Percentiles rank a stretch among this genome's conserved stretches.
Evolutionary conservation across 1,284 basidiomycete species (phyloP).

Genomic region (Polyporus tsugae): DNA sequence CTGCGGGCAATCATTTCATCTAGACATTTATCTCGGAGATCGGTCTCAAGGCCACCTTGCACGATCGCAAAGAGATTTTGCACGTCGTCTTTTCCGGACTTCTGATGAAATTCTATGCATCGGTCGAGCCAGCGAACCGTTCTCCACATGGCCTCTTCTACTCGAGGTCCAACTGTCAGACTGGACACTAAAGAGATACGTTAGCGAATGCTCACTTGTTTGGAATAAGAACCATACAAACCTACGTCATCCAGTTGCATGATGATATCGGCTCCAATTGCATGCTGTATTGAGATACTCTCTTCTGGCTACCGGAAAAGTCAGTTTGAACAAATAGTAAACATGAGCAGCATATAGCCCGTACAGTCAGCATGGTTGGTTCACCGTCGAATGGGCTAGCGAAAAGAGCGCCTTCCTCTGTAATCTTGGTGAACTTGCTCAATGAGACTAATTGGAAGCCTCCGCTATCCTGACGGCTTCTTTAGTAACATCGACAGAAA

Average conservation of each 20-base stretch:
- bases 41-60: slow-evolving; percentile 80
- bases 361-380: slow-evolving; percentile 84
- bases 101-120: slow-evolving; percentile 78
- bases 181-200: slow-evolving; percentile 63
- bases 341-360: slow-evolving; percentile 22
- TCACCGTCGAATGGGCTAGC: slow-evolving; percentile 84
- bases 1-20: slow-evolving; percentile 82
- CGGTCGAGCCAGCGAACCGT: slow-evolving; percentile 88
- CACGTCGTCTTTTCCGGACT: slow-evolving; percentile 62
- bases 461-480: slow-evolving; percentile 71
- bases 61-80: slow-evolving; percentile 91
- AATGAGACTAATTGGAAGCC: slow-evolving; percentile 89
- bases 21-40: slow-evolving; percentile 76
- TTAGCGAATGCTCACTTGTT: neutral
- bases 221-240: slow-evolving; percentile 45
- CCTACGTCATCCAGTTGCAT: slow-evolving; percentile 93
- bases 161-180: slow-evolving; percentile 76
- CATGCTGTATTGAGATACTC: slow-evolving; percentile 86
- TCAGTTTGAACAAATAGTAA: slow-evolving; percentile 7
- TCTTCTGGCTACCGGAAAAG: slow-evolving; percentile 70
- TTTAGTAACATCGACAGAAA: neutral
- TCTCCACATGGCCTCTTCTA: slow-evolving; percentile 84
- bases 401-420: slow-evolving; percentile 87
- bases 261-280: slow-evolving; percentile 89
- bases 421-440: slow-evolving; percentile 84